phyloP scores from a whole-genome alignment of 441 rosid genomes.

The Syzygium malaccense region DNA sequence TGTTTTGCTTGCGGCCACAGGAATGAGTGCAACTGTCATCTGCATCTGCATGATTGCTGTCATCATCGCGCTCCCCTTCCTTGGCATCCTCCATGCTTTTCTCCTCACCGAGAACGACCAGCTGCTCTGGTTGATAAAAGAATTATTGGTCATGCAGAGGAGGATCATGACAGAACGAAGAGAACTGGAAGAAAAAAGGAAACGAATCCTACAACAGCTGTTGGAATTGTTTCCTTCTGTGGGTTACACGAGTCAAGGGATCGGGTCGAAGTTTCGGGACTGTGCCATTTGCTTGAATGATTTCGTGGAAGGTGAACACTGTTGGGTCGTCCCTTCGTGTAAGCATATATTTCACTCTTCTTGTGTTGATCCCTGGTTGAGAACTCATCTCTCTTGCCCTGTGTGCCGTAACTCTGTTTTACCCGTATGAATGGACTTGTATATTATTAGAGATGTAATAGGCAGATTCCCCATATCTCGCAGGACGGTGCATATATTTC shows the following conservation, averaged over 20 bases:
- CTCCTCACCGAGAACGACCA: background rate
- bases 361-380: background rate
- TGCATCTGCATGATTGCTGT: background rate
- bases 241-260: background rate
- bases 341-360: background rate
- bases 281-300: background rate
- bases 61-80: background rate
- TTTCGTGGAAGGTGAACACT: background rate
- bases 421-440: background rate
- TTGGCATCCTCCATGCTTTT: background rate
- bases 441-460: background rate
- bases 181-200: background rate
- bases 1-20: background rate
- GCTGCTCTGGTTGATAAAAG: background rate
- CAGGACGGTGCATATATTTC: background rate
- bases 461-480: background rate
- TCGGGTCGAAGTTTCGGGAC: background rate
- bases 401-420: background rate
- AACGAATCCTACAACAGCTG: background rate
- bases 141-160: background rate
- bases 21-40: background rate
- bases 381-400: background rate
- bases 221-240: background rate
- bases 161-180: background rate
- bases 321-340: background rate